Evolutionary conservation across 768 basidiomycete genomes (phyloP).

Genomic region (Chalciporus pseudorubinellus): DNA sequence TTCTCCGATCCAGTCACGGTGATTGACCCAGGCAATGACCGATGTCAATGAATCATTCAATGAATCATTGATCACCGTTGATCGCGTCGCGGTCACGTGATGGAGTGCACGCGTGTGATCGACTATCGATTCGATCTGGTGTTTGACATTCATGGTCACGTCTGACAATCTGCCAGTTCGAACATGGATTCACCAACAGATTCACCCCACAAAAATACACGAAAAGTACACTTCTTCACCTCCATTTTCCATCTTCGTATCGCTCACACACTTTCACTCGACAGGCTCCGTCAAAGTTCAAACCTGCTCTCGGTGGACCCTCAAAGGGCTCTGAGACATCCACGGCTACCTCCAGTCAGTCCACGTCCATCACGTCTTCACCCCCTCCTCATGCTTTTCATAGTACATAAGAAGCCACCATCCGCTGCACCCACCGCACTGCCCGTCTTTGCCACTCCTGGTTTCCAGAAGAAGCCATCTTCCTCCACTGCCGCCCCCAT

Average conservation of each 20-base stretch:
- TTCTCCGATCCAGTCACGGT: not conserved
- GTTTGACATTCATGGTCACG: not conserved
- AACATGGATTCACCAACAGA: not conserved
- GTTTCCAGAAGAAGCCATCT: conserved; percentile 33
- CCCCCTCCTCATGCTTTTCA: conserved; percentile 5
- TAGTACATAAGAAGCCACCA: conserved; percentile 25
- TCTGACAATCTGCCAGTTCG: not conserved
- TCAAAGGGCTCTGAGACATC: not conserved
- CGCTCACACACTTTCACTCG: not conserved
- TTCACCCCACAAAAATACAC: not conserved
- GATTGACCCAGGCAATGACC: too few species aligned
- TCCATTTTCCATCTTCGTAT: not conserved
- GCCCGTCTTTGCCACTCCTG: conserved; percentile 46
- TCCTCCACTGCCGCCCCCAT: not conserved
- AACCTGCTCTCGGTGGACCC: conserved; percentile 36
- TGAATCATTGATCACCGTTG: too few species aligned
- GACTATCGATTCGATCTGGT: not conserved
- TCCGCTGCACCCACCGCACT: conserved; percentile 24
- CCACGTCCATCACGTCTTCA: conserved; percentile 1
- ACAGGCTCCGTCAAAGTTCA: conserved; percentile 41
- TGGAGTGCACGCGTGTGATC: not conserved
- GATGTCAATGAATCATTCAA: too few species aligned
- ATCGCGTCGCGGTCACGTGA: conserved; percentile 31
- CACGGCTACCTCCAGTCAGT: conserved; percentile 9
- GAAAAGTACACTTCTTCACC: conserved; percentile 9